A percentile compares a stretch with the other conserved stretches of the same genome.
These are phyloP conservation scores for Tetragonia tetragonoides DNA, from an alignment of 148 eudicot species.

Conservation along the genomic window DNA sequence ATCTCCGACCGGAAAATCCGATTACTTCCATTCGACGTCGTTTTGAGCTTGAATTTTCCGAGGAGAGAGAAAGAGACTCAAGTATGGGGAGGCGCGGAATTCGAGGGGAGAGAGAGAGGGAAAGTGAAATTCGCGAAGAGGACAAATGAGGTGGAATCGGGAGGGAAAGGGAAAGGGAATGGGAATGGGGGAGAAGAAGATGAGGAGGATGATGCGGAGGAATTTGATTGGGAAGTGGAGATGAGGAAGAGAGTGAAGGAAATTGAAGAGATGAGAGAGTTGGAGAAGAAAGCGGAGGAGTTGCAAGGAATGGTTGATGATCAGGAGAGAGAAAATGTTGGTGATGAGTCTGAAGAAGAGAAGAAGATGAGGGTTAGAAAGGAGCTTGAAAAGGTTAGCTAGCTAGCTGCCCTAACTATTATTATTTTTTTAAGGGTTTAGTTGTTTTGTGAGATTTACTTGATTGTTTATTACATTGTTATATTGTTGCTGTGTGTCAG, in stretches of 20 bases:
- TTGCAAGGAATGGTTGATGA: constrained; percentile 46
- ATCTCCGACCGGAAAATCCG: constrained; percentile 48
- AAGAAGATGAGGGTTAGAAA: constrained; percentile 77
- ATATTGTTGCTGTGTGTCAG: background rate
- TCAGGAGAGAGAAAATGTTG: constrained; percentile 39
- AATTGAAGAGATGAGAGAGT: constrained; percentile 71
- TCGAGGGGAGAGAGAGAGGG: constrained; percentile 27
- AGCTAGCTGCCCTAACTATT: no score
- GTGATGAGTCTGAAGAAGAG: constrained; percentile 74
- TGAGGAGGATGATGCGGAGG: constrained; percentile 29
- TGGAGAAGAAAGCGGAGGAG: constrained; percentile 87
- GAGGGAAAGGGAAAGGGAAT: constrained; percentile 45
- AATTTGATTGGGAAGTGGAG: constrained; percentile 70
- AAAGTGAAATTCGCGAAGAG: constrained; percentile 50
- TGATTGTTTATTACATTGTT: background rate
- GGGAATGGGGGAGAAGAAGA: constrained; percentile 20
- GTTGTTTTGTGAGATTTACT: background rate
- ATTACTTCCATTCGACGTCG: constrained; percentile 50
- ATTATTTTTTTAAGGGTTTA: background rate
- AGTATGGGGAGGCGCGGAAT: constrained; percentile 13
- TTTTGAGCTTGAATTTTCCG: constrained; percentile 43
- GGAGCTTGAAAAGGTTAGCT: constrained; percentile 77
- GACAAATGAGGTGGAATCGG: constrained; percentile 49
- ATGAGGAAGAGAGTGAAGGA: constrained; percentile 86
- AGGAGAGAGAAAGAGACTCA: constrained; percentile 44